These are phyloP conservation scores for Xylariales sp. DNA, from an alignment of 2,329 filamentous ascomycete genomes.

Conservation along the genomic window DNA sequence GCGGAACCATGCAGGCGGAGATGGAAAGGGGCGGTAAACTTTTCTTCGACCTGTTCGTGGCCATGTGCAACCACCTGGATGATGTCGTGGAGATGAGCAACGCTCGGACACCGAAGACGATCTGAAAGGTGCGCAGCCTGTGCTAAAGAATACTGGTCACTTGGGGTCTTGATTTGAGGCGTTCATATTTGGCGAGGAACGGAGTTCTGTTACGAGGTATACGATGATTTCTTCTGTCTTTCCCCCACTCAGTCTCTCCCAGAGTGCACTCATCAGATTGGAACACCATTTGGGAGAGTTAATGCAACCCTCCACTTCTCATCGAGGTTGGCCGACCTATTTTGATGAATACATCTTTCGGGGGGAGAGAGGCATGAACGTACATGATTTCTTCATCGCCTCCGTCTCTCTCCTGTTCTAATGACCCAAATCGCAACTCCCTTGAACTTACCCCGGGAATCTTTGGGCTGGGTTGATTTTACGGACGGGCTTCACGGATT, in stretches of 20 bases:
- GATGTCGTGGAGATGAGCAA: constrained; percentile 86
- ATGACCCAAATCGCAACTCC: constrained; percentile 25
- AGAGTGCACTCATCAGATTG: constrained; percentile 44
- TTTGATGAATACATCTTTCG: constrained; percentile 34
- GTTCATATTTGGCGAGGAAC: constrained; percentile 12
- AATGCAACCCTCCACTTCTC: constrained; percentile 42
- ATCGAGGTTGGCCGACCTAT: constrained; percentile 44
- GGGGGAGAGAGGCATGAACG: constrained; percentile 29
- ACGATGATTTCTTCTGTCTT: constrained; percentile 28
- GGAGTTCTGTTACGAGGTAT: constrained; percentile 13
- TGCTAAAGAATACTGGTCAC: constrained; percentile 6
- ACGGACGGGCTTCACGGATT: constrained; percentile 12
- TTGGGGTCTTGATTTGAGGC: constrained; percentile 12
- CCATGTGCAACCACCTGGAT: constrained; percentile 97
- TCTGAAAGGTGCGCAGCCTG: constrained; percentile 35
- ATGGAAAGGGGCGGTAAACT: constrained; percentile 94
- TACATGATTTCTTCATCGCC: constrained; percentile 22
- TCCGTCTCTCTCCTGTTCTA: constrained; percentile 23
- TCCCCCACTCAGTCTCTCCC: constrained; percentile 33
- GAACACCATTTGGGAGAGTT: constrained; percentile 42
- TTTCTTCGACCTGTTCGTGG: constrained; percentile 98
- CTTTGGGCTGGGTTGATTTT: constrained; percentile 1
- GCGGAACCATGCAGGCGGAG: constrained; percentile 97
- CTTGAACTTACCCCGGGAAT: constrained; percentile 16
- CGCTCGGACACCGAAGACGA: constrained; percentile 53